Evolutionary conservation across 2,329 filamentous ascomycete genomes (phyloP), one percentile per base, ranked within the genome.

Genomic region (Pseudogymnoascus sp.): DNA sequence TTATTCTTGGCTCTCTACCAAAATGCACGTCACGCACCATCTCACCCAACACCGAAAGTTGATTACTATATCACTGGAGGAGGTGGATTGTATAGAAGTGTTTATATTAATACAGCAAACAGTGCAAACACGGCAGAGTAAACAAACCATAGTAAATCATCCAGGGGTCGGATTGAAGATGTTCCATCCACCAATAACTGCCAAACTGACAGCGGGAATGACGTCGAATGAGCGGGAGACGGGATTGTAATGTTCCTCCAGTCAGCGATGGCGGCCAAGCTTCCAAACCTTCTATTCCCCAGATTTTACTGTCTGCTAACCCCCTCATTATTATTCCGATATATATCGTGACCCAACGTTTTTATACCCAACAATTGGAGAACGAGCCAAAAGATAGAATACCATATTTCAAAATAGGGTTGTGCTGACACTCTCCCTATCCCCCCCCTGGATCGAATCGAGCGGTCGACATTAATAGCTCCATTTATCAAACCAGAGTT

Each of bases 171-270:
- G 47, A 30, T 50, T 30, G 43, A 50, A 30, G 9, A 50, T 50
- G 43, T 50, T 50, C 25, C 43, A 50, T 50, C 43, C 43, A 50
- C 43, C 43, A 50, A 30, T 50, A 50, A 50, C 16, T 28, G 28
- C 28, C 14, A 25, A 47, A 28, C 43, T 25, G n/a, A 14, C n/a
- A 34, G n/a, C 25, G 7, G 25, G 22, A 50, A 18, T 54, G 43
- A 30, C 43, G 43, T 30, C 11, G 9, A 54, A 30, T 54, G 28
- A n/a, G n/a, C 8, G 47, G 28, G 11, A 20, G 7, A 54, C 47
- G 47, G 43, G 47, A 54, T 54, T 11, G n/a, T n/a, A 34, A 32
- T 54, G 14, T 54, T 54, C 47, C 47, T 32, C 47, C 47, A 54
- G 28, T 54, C 47, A 54, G 28, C 16, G 28, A 32, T 34, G 32